Base-by-base conservation (phyloP, 352 stramenopile species). In the Globisporangium cederbergense region DNA sequence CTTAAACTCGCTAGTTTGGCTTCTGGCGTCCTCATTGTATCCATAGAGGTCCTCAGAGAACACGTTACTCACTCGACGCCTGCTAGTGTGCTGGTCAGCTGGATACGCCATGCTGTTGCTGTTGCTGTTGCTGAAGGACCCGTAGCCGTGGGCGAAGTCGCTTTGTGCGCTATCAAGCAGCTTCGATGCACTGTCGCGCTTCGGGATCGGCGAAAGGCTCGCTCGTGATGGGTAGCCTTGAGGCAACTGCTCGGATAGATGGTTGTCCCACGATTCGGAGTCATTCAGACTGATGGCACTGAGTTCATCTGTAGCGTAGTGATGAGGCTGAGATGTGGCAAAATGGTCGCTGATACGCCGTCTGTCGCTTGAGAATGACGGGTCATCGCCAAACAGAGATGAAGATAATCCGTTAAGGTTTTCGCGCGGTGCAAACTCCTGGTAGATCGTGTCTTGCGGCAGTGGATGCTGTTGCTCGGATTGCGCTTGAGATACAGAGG, bases 251-350 rank as follows among this genome's bases (percentile, higher is more conserved):
- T 73, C 72, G 1, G 79, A 74, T 52, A 87, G 68, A 2, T 75
- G 71, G 46, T 89, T 79, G 38, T 78, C 75, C 87, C 87, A 95
- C 1, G 85, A 76, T 57, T 87, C 81, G 30, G 87, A 93, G 67
- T 95, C 85, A 52, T 92, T 77, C 38, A 94, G 76, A 62, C 87
- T 95, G 38, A 93, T 68, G 30, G 82, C 85, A 34, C 85, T 93
- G 7, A 90, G 63, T 18, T 93, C 81, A 0, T 83, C 91, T 32
- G 22, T 55, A 45, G 61, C 20, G 38, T 68, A 58, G n/a, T 32
- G 40, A 53, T 36, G 36, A n/a, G 28, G 30, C 20, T 45, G 36
- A 30, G 22, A 34, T 30, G 16, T 2, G 28, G 8, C 63, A 57
- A 75, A 78, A 43, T 68, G 65, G 52, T 64, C 66, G 18, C 64